Percentiles rank a stretch among this genome's conserved stretches.
phyloP scores from a whole-genome alignment of 2,329 filamentous ascomycete species.

The Sodiomyces alkalinus region DNA sequence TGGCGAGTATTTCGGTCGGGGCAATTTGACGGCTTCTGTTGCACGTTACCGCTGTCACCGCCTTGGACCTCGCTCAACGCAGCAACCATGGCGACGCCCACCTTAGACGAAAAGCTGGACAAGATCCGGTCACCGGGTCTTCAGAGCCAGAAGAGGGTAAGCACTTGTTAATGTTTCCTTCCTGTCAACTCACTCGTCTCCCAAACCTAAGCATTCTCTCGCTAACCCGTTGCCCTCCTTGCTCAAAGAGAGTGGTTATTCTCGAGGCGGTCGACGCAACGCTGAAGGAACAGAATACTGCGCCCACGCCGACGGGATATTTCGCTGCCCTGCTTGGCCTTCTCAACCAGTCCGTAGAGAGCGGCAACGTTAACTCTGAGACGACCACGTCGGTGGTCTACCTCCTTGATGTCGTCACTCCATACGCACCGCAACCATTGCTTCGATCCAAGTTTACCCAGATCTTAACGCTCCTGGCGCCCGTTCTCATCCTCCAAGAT shows the following conservation, averaged over 20 bases:
- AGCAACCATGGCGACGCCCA: conserved; percentile 34
- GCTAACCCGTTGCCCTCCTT: conserved; percentile 2
- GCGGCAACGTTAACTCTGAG: conserved; percentile 61
- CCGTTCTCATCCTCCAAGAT: conserved; percentile 63
- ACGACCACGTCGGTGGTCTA: conserved; percentile 80
- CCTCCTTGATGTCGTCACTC: conserved; percentile 82
- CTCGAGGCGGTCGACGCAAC: conserved; percentile 88
- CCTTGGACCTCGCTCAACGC: too few relatives aligned
- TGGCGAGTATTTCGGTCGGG: too few relatives aligned
- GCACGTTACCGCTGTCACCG: too few relatives aligned
- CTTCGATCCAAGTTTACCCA: conserved; percentile 90
- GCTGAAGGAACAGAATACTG: conserved; percentile 72
- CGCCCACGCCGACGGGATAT: conserved; percentile 76
- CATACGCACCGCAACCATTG: conserved; percentile 69
- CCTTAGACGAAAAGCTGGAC: conserved; percentile 78
- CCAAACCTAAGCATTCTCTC: background rate
- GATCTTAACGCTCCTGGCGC: conserved; percentile 75
- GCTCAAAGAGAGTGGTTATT: conserved; percentile 61
- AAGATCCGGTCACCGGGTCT: conserved; percentile 96
- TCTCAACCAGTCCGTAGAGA: conserved; percentile 59
- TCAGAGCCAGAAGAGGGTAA: conserved; percentile 84
- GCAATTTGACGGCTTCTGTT: too few relatives aligned
- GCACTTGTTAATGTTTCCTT: conserved; percentile 11
- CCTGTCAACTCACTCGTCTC: conserved; percentile 5
- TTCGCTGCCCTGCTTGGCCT: conserved; percentile 90